Base-by-base conservation (phyloP, 768 basidiomycete species). In the Boletus coccyginus region DNA sequence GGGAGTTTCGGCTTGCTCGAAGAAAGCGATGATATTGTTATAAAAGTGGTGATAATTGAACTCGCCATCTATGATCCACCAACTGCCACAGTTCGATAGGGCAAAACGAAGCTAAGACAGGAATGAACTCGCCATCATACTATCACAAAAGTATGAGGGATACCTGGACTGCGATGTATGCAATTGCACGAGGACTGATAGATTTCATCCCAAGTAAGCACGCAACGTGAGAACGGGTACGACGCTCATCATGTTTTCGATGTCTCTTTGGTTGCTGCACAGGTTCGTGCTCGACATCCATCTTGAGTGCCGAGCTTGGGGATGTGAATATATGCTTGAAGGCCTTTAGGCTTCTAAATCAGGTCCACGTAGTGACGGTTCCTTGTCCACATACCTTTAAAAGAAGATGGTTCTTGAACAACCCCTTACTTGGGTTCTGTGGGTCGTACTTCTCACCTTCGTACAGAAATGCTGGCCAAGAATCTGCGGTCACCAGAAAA, bases 381-480 rank as follows among this genome's bases (percentile, higher is more conserved):
- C 3, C 17, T 14, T 38, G 38, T 38, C 8, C 12, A 42, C 31
- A 7, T 7, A 54, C 53, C 53, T 54, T 47, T 5, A 54, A 3
- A 2, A 54, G 38, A 11, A 54, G 46, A 2, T 0, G 8, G 31
- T 48, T 41, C 19, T 48, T 24, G 32, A 54, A n/a, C 5, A 54
- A 13, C 3, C 53, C 53, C 14, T 48, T 47, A 1, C 4, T 40
- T 2, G 46, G 46, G 9, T 54, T 27, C 0, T 27, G 3, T 0
- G 39, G 32, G 14, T 54, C 16, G 17, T 54, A 54, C 7, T 3
- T 31, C 13, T 27, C 32, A 16, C 16, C 21, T 11, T 54, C 31
- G 16, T 54, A 54, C 7, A 54, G 10, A 5, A 47, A 54, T 5
- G 29, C 7, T 11, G 53, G 53, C 53, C 53, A 54, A n/a, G 45